Conservation (phyloP, 805 yeast species). For the Priceomyces melissophilus region DNA sequence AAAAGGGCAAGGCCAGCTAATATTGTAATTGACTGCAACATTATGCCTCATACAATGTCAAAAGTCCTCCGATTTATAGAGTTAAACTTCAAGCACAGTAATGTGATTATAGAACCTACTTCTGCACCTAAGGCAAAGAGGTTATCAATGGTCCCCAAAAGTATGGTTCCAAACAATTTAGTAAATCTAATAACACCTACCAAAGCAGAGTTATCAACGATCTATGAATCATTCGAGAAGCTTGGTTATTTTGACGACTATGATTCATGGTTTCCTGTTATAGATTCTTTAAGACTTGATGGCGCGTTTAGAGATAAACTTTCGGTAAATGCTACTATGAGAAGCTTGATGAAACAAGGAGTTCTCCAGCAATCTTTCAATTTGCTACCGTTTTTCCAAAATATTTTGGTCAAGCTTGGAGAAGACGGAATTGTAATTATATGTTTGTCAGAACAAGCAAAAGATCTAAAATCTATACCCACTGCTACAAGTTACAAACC, state of each 20-base stretch:
- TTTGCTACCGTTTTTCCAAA: conserved; percentile 71
- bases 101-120: conserved; percentile 71
- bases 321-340: conserved; percentile 24
- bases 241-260: conserved; percentile 44
- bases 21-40: conserved; percentile 67
- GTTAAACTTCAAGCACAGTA: conserved; percentile 14
- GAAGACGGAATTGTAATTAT: conserved; percentile 52
- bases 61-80: conserved; percentile 27
- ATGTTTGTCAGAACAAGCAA: conserved; percentile 30
- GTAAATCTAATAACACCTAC: conserved; percentile 67
- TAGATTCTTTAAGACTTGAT: conserved; percentile 57
- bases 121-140: conserved; percentile 59
- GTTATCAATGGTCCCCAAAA: conserved; percentile 34
- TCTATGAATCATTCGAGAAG: conserved; percentile 48
- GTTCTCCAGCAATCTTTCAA: conserved; percentile 65
- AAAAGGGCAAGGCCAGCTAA: conserved; percentile 40
- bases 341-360: conserved; percentile 37
- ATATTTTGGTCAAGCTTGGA: conserved; percentile 66
- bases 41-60: conserved; percentile 42
- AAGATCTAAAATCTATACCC: conserved; percentile 31
- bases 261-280: conserved; percentile 69
- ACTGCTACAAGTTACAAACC: conserved; percentile 29
- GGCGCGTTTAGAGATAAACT: conserved; percentile 45
- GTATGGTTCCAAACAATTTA: conserved; percentile 47
- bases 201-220: conserved; percentile 51